Conservation (phyloP, 345 rosid genomes). For the Eucalyptus cloeziana region DNA sequence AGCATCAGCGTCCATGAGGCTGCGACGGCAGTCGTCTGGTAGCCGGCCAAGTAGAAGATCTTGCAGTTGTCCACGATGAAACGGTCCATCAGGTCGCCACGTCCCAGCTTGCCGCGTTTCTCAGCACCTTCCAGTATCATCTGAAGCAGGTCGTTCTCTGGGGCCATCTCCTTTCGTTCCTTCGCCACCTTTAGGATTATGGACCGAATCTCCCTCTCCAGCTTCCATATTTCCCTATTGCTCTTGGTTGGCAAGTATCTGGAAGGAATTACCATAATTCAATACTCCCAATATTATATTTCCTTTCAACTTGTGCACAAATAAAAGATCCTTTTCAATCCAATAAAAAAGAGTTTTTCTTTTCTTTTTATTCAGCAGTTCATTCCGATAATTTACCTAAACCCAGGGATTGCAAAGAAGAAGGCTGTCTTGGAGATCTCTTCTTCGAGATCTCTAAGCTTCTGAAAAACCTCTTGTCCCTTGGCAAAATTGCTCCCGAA, state of each 20-base stretch:
- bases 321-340: too few relatives aligned
- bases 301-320: too few relatives aligned
- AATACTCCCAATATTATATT: too few relatives aligned
- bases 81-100: not conserved
- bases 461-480: conserved; percentile 32
- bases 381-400: not conserved
- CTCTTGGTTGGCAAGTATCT: conserved; percentile 16
- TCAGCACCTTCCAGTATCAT: conserved; percentile 13
- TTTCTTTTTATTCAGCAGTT: not conserved
- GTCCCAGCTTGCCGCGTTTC: not conserved
- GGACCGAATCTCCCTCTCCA: conserved; percentile 9
- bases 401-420: conserved; percentile 1
- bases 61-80: conserved; percentile 39
- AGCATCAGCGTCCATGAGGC: conserved; percentile 23
- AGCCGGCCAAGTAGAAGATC: conserved; percentile 35
- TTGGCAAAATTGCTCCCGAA: conserved; percentile 31
- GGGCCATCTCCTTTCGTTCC: not conserved
- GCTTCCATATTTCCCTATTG: conserved; percentile 25
- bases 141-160: conserved; percentile 20
- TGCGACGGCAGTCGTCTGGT: conserved; percentile 21
- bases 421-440: conserved; percentile 1
- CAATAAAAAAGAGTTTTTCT: too few relatives aligned
- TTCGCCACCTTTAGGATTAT: conserved; percentile 13
- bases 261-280: not conserved
- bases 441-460: conserved; percentile 16